These are phyloP conservation scores for Colletotrichum aenigma DNA, from an alignment of 2,329 filamentous ascomycete species.

Conservation along the genomic window DNA sequence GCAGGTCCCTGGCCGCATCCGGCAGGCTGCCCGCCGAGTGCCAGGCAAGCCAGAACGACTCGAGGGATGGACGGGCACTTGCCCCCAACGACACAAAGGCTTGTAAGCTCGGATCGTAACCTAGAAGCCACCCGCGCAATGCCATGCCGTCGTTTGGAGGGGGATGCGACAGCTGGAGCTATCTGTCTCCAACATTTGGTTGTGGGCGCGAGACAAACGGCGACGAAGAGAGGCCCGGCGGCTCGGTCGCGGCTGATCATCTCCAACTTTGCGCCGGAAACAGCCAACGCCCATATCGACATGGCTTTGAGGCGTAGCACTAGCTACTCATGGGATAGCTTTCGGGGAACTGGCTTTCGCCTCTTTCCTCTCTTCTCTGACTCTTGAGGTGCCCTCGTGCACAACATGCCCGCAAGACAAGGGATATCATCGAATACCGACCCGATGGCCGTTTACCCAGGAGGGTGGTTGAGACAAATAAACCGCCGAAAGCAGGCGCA, in stretches of 20 bases:
- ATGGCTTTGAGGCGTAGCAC: background rate
- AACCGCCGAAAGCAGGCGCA: background rate
- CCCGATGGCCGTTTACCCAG: background rate
- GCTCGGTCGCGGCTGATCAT: background rate
- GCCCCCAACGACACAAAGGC: background rate
- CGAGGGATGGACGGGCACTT: background rate
- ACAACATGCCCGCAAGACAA: background rate
- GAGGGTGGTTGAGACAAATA: background rate
- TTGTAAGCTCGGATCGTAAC: background rate
- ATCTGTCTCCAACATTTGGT: background rate
- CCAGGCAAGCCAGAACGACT: background rate
- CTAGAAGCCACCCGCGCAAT: constrained; percentile 1
- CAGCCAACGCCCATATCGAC: background rate
- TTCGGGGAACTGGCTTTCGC: background rate
- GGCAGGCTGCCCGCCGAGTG: background rate
- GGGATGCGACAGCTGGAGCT: background rate
- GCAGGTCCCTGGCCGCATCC: background rate
- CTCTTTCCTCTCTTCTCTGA: background rate
- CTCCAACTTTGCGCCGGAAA: background rate
- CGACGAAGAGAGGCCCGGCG: background rate
- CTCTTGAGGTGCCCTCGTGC: background rate
- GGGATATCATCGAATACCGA: background rate
- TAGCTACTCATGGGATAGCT: background rate
- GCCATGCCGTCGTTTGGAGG: background rate
- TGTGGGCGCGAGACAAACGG: background rate